phyloP scores from a whole-genome alignment of 2,329 filamentous ascomycete species.

The Fusarium globosum region DNA sequence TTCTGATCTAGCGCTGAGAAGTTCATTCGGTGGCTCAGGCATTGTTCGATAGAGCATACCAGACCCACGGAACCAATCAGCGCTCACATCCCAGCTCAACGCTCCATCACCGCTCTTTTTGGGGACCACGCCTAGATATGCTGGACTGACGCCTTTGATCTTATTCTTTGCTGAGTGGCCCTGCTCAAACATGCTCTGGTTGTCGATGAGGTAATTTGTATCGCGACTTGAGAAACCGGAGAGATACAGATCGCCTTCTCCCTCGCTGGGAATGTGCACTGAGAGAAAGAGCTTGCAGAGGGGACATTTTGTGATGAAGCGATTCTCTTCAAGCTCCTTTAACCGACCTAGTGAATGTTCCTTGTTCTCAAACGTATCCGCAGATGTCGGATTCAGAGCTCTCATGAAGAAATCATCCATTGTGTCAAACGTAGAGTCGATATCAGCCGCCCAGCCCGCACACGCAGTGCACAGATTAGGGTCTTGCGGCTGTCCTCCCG shows the following conservation, averaged over 20 bases:
- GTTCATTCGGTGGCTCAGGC: slow-evolving; percentile 43
- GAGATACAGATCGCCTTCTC: slow-evolving; percentile 46
- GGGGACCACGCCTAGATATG: slow-evolving; percentile 49
- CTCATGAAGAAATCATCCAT: slow-evolving; percentile 47
- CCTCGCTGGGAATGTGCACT: slow-evolving; percentile 48
- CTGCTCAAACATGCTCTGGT: slow-evolving; percentile 47
- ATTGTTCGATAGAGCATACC: slow-evolving; percentile 51
- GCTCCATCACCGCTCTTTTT: slow-evolving; percentile 47
- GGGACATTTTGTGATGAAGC: slow-evolving; percentile 49
- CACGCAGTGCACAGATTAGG: slow-evolving; percentile 48
- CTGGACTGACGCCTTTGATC: slow-evolving; percentile 45
- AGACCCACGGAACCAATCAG: slow-evolving; percentile 48
- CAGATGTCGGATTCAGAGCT: slow-evolving; percentile 44
- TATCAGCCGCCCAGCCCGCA: slow-evolving; percentile 49
- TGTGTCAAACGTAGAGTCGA: slow-evolving; percentile 49
- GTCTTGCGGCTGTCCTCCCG: slow-evolving; percentile 44
- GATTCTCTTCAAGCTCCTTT: slow-evolving; percentile 47
- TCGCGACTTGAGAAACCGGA: slow-evolving; percentile 51
- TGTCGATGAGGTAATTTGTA: slow-evolving; percentile 50
- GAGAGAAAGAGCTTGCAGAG: slow-evolving; percentile 51
- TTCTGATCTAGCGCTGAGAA: slow-evolving; percentile 38
- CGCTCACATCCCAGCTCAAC: slow-evolving; percentile 46
- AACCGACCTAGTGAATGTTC: slow-evolving; percentile 47
- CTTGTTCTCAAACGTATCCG: slow-evolving; percentile 48
- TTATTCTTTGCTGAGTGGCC: slow-evolving; percentile 46